Evolutionary conservation across 2,329 filamentous ascomycete species (phyloP).

Genomic region (Apiospora arundinis): DNA sequence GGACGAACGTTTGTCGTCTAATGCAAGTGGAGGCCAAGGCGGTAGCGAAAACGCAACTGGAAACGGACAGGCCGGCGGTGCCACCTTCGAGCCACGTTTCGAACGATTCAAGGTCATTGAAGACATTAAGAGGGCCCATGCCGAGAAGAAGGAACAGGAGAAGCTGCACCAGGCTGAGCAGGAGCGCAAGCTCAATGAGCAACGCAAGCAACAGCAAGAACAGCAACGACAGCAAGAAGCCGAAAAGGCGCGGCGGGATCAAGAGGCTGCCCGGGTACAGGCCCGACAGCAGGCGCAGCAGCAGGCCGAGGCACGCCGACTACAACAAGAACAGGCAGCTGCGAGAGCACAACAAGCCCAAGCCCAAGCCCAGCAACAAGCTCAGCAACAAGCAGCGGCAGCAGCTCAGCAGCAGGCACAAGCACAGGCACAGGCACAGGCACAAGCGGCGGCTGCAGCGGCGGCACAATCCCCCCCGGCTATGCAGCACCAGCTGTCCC

Average conservation of each 20-base stretch:
- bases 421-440: slow-evolving; percentile 38
- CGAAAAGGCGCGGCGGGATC: slow-evolving; percentile 18
- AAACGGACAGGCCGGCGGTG: slow-evolving; percentile 73
- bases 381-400: slow-evolving; percentile 41
- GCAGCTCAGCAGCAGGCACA: slow-evolving; percentile 42
- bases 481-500: slow-evolving; percentile 42
- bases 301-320: slow-evolving; percentile 32
- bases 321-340: slow-evolving; percentile 46
- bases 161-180: slow-evolving; percentile 71
- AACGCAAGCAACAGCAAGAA: slow-evolving; percentile 55
- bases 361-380: slow-evolving; percentile 46
- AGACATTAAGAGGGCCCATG: slow-evolving; percentile 79
- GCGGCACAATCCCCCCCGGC: slow-evolving; percentile 41
- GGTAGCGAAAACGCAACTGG: slow-evolving; percentile 67
- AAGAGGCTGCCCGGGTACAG: slow-evolving; percentile 19
- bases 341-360: slow-evolving; percentile 45
- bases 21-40: slow-evolving; percentile 61
- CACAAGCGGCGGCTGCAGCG: slow-evolving; percentile 33
- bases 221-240: slow-evolving; percentile 32
- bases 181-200: slow-evolving; percentile 56
- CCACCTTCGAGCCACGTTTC: slow-evolving; percentile 85
- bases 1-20: slow-evolving; percentile 79
- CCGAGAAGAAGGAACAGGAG: slow-evolving; percentile 78
- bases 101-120: slow-evolving; percentile 91
- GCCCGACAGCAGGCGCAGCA: slow-evolving; percentile 48